phyloP scores from a whole-genome alignment of 2,329 filamentous ascomycete genomes.

The Aspergillus hortae region DNA sequence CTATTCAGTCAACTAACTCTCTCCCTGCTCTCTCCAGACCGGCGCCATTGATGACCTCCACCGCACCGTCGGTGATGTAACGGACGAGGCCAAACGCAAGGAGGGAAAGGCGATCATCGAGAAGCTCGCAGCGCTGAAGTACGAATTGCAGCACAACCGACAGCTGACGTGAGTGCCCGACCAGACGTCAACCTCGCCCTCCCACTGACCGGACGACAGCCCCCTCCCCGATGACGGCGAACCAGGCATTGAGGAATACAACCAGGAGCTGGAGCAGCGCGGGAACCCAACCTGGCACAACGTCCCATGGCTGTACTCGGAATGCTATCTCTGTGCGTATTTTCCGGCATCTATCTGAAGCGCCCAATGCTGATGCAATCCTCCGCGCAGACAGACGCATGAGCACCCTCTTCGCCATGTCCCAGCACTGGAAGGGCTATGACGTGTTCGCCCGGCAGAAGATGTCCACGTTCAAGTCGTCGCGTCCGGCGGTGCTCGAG shows the following conservation, averaged over 20 bases:
- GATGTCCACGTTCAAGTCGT: constrained; percentile 86
- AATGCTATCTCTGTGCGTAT: constrained; percentile 77
- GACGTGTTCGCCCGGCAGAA: constrained; percentile 90
- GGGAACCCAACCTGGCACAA: constrained; percentile 77
- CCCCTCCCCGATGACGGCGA: constrained; percentile 74
- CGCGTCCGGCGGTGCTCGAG: constrained; percentile 78
- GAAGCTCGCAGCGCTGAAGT: constrained; percentile 78
- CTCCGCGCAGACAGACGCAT: constrained; percentile 61
- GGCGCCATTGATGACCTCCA: constrained; percentile 93
- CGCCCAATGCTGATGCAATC: constrained; percentile 17
- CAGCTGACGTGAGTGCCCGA: constrained; percentile 60
- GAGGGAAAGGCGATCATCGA: constrained; percentile 87
- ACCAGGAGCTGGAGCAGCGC: constrained; percentile 73
- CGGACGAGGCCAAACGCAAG: constrained; percentile 58
- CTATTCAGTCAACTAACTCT: neutral
- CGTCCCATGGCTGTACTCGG: constrained; percentile 81
- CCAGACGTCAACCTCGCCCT: constrained; percentile 1
- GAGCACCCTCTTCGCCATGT: constrained; percentile 70
- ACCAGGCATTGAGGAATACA: constrained; percentile 75
- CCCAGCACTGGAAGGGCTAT: constrained; percentile 81
- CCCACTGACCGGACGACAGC: constrained; percentile 37
- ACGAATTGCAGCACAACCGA: constrained; percentile 89
- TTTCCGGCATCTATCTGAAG: too few relatives aligned
- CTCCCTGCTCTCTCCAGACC: constrained; percentile 54
- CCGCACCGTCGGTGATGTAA: constrained; percentile 49